These are phyloP conservation scores for Clarireedia hainanense DNA, from an alignment of 2,329 filamentous ascomycete genomes.

Conservation along the genomic window DNA sequence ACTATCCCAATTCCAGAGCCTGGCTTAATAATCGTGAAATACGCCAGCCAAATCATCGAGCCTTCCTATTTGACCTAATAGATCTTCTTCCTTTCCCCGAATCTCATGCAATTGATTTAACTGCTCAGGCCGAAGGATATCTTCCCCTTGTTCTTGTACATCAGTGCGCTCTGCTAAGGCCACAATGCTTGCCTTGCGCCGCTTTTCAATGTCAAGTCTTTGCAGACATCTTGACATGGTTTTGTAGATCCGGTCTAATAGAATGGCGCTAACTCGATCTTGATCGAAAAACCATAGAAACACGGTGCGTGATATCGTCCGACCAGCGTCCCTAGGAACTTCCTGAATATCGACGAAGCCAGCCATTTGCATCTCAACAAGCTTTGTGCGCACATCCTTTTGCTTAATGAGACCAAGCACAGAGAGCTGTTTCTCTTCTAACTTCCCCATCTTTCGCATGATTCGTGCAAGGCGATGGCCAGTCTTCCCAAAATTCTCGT, in stretches of 20 bases:
- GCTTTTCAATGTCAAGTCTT: constrained; percentile 68
- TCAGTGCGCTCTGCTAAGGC: constrained; percentile 79
- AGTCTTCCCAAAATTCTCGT: constrained; percentile 65
- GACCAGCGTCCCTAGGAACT: constrained; percentile 78
- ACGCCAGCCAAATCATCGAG: constrained; percentile 81
- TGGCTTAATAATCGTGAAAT: constrained; percentile 62
- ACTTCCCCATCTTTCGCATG: constrained; percentile 75
- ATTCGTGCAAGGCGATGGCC: constrained; percentile 81
- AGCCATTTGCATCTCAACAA: constrained; percentile 77
- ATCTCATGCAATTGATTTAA: constrained; percentile 53
- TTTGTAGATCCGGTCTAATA: constrained; percentile 81
- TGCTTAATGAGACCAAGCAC: constrained; percentile 76
- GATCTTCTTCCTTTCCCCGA: constrained; percentile 59
- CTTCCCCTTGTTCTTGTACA: constrained; percentile 68
- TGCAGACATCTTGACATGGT: constrained; percentile 80
- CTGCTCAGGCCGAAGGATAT: constrained; percentile 68
- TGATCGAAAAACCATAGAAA: constrained; percentile 90
- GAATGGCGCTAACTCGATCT: constrained; percentile 58
- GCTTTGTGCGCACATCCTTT: constrained; percentile 74
- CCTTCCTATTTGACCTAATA: constrained; percentile 70
- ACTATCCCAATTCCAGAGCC: constrained; percentile 10
- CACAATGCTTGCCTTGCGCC: constrained; percentile 63
- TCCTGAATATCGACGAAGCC: constrained; percentile 91
- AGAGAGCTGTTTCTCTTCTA: constrained; percentile 88
- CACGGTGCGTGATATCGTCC: constrained; percentile 73